Base-by-base conservation (phyloP, 495 filamentous ascomycete genomes). In the Penicillium flavigenum region DNA sequence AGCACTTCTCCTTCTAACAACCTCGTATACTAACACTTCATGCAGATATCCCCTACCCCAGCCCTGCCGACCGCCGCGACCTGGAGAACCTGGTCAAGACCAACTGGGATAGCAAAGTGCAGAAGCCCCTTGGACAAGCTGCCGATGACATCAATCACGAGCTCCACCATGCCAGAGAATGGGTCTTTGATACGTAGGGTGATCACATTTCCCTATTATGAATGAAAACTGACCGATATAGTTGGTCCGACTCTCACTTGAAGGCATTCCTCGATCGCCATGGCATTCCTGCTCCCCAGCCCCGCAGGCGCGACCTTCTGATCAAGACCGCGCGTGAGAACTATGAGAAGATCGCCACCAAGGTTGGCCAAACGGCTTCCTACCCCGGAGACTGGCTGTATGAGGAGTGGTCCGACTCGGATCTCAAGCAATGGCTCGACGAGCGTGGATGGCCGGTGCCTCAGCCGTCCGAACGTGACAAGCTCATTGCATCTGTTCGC, bases 321-420 rank as follows among this genome's bases (percentile, higher is more conserved):
- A 82, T 98, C 61, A 80, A 86, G 63, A 81, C 89, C 59, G 83
- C 84, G 47, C 91, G 94, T 54, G 77, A 86, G 57, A 93, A 88
- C 68, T 97, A 96, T 59, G 86, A 96, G 58, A 77, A 81, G 4
- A 70, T 88, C 43, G 92, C 94, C 12, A 84, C 91, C 67, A 97
- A 96, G 75, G 78, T 82, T 41, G 90, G 89, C 59, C 88, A 96
- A 72, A 88, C 90, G 1, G 76, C 83, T 38, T 68, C 82, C 10
- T 98, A 98, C 62, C 94, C 94, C 39, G 94, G 94, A n/a, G 86
- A 96, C 72, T 98, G 94, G 94, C 76, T 98, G 32, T 98, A 96
- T 64, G 84, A 84, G 57, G 78, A 87, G 36, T 98, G 94, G 94
- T 83, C 86, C 44, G 83, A 93, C 41, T 88, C 86, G 52, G 86